Evolutionary conservation across 495 filamentous ascomycete species (phyloP).

Genomic region (Aspergillus mulundensis): DNA sequence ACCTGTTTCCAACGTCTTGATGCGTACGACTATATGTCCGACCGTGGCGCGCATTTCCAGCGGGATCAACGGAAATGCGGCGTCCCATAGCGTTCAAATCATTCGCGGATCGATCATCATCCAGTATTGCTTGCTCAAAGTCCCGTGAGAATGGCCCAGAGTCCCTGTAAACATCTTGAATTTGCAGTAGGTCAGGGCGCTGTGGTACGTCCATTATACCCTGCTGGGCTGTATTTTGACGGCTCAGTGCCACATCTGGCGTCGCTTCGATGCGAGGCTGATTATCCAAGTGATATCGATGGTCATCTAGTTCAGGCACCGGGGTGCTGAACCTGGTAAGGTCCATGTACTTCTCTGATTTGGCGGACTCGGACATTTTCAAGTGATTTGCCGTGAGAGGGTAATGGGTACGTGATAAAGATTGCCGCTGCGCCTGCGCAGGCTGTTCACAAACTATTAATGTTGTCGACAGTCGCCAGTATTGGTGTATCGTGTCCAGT

Average conservation of each 20-base stretch:
- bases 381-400: neutral
- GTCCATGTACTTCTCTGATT: conserved; percentile 53
- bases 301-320: conserved; percentile 87
- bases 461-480: conserved; percentile 6
- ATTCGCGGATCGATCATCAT: conserved; percentile 61
- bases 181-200: conserved; percentile 46
- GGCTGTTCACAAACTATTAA: neutral
- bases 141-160: conserved; percentile 56
- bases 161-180: conserved; percentile 44
- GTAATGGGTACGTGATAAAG: neutral
- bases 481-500: conserved; percentile 1
- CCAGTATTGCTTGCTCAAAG: conserved; percentile 79
- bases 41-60: conserved; percentile 33
- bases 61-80: conserved; percentile 38
- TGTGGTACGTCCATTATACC: conserved; percentile 28
- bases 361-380: conserved; percentile 60
- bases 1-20: conserved; percentile 40
- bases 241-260: conserved; percentile 31
- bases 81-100: conserved; percentile 40
- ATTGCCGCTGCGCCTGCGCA: neutral
- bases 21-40: conserved; percentile 40
- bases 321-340: conserved; percentile 69
- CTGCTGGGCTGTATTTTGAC: conserved; percentile 35
- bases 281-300: conserved; percentile 67
- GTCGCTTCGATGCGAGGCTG: conserved; percentile 56